These are phyloP conservation scores for Chernovozyma sophiae-reginae DNA, from an alignment of 1,139 yeast species.

Conservation along the genomic window DNA sequence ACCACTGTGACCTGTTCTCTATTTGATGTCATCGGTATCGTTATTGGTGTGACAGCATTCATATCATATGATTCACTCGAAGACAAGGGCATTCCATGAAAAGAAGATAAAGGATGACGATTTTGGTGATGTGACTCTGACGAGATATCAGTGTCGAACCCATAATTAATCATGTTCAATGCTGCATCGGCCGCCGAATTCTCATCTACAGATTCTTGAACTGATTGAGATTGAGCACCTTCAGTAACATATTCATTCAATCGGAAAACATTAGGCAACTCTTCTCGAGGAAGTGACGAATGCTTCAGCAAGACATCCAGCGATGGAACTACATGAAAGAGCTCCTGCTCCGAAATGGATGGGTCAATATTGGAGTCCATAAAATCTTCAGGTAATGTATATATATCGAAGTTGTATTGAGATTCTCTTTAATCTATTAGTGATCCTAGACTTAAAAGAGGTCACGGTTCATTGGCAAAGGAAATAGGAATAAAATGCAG, in stretches of 20 bases:
- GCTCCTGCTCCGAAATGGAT: conserved; percentile 11
- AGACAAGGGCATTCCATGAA: neutral
- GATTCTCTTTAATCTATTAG: too few relatives aligned
- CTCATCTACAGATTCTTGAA: conserved; percentile 6
- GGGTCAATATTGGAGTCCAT: conserved; percentile 18
- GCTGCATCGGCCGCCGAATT: conserved; percentile 16
- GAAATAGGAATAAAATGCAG: too few relatives aligned
- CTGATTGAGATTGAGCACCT: neutral
- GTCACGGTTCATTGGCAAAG: too few relatives aligned
- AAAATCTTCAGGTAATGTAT: too few relatives aligned
- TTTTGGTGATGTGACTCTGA: conserved; percentile 3
- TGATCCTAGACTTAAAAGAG: too few relatives aligned
- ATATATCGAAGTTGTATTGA: too few relatives aligned
- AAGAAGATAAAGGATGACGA: neutral
- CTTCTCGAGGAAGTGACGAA: conserved; percentile 2
- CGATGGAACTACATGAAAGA: conserved; percentile 8
- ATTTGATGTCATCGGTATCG: neutral
- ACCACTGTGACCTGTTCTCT: conserved; percentile 19
- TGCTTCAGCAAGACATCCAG: conserved; percentile 1
- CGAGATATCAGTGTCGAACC: conserved; percentile 8
- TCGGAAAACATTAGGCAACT: conserved; percentile 13
- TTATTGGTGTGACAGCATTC: neutral
- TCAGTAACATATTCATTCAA: conserved; percentile 13
- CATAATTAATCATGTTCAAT: conserved; percentile 16
- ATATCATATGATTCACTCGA: neutral